Evolutionary conservation across 2,329 filamentous ascomycete species (phyloP), one percentile per base, ranked within the genome.

Genomic region (Cladosporium colombiae): DNA sequence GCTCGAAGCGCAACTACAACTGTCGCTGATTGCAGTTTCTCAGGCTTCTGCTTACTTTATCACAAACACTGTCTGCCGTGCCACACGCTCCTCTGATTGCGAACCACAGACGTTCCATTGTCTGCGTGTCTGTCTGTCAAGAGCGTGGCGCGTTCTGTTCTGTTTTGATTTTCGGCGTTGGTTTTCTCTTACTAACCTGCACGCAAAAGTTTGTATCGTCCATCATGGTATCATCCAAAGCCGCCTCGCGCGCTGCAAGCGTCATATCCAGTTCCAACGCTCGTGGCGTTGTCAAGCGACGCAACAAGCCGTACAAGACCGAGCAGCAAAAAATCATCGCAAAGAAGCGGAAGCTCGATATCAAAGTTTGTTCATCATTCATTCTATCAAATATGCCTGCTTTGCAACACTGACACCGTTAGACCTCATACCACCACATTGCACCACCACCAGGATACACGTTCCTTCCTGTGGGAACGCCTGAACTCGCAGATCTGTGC

Each of bases 381-480:
- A 21, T 50, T n/a, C 40, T 29, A 49, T 44, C 66, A 46, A 62
- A 46, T 7, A 44, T 59, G 3, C 29, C 40, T 50, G 59, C 44
- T 16, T 44, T 46, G 8, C 57, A 62, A 60, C 40, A 73, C 82
- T 77, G 66, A 68, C 64, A 33, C 40, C 64, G 46, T 61, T 74
- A 88, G 86, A 81, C 85, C 52, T 83, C 83, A 23, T 86, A 86
- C 70, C 80, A 82, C 66, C 77, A 80, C n/a, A 79, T 82, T 69
- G 80, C 86, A 25, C 86, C 86, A 11, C 75, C 86, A 11, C 75
- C 77, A 57, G 86, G 86, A n/a, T 89, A 88, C 73, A 85, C 82
- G 0, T 88, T 87, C 71, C 82, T 89, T 59, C 83, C 85, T 25
- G 82, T 85, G 55, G 87, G 87, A 27, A 85, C 86, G 67, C 85